Conservation (phyloP, 2,329 filamentous ascomycete genomes). For the Sclerotinia borealis region DNA sequence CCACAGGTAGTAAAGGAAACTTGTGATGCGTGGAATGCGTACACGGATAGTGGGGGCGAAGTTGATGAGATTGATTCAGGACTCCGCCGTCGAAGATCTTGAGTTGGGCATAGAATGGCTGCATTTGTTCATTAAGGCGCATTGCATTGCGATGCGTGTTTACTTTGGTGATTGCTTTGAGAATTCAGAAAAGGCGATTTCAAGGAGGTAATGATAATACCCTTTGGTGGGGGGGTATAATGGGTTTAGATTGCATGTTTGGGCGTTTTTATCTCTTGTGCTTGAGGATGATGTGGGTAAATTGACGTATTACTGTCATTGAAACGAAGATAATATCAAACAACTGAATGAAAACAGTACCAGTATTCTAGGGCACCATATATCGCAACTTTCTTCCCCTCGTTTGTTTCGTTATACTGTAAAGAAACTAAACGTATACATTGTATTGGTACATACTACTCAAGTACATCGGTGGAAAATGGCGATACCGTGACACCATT, state of each 20-base stretch:
- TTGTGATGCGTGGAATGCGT: conserved; percentile 45
- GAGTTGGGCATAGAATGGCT: not conserved
- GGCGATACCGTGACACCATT: too few species aligned
- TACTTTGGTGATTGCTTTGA: not conserved
- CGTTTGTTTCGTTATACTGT: too few species aligned
- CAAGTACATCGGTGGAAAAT: too few species aligned
- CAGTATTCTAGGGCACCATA: not conserved
- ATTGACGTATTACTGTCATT: not conserved
- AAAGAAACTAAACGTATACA: too few species aligned
- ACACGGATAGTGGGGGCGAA: conserved; percentile 40
- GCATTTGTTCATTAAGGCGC: not conserved
- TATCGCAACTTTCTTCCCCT: too few species aligned
- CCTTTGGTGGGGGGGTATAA: not conserved
- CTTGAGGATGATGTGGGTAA: too few species aligned
- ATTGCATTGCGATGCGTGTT: not conserved
- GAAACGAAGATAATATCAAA: not conserved
- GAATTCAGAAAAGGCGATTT: not conserved
- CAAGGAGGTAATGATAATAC: not conserved
- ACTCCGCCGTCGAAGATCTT: not conserved
- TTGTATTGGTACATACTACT: too few species aligned
- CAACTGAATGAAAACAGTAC: not conserved
- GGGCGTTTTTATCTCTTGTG: not conserved
- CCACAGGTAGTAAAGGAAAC: conserved; percentile 45
- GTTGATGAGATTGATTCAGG: conserved; percentile 49
- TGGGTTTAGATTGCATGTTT: not conserved